Conservation (phyloP, 805 yeast genomes). For the Suhomyces xylopsoci region DNA sequence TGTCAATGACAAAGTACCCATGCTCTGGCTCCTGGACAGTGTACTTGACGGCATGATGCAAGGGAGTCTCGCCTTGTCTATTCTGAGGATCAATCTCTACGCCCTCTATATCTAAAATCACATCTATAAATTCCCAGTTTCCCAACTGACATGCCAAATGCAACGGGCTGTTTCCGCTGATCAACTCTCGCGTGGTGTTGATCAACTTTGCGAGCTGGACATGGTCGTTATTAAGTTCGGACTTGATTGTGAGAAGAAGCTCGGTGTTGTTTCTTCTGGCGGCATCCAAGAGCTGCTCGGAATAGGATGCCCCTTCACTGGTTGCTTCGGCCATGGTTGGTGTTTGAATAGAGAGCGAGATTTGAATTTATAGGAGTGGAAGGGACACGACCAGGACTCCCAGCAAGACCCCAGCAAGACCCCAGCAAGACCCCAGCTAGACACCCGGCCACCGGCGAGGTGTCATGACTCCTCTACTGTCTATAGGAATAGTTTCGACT, state of each 20-base stretch:
- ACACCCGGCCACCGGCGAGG: too few relatives aligned
- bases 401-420: too few relatives aligned
- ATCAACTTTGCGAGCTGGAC: conserved; percentile 46
- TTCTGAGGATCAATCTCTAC: conserved; percentile 85
- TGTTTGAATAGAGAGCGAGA: neutral
- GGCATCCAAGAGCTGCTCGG: conserved; percentile 78
- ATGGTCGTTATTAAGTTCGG: conserved; percentile 39
- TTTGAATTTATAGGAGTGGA: neutral
- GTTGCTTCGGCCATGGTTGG: conserved; percentile 1
- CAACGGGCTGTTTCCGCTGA: conserved; percentile 75
- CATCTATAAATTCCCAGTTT: conserved; percentile 80
- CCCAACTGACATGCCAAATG: conserved; percentile 84
- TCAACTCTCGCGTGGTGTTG: conserved; percentile 62
- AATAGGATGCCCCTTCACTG: conserved; percentile 62
- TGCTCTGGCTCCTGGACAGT: conserved; percentile 79
- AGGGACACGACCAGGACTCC: neutral
- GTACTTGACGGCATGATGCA: conserved; percentile 81
- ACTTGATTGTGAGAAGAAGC: conserved; percentile 56
- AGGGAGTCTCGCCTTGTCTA: conserved; percentile 81
- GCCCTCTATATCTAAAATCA: conserved; percentile 79
- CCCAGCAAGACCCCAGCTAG: too few relatives aligned
- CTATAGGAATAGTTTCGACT: too few relatives aligned
- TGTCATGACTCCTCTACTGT: too few relatives aligned
- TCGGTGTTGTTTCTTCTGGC: conserved; percentile 87
- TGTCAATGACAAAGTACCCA: conserved; percentile 74